A percentile compares a stretch with the other conserved stretches of the same genome.
phyloP scores from a whole-genome alignment of 148 eudicot genomes.

The Vaccinium macrocarpon region DNA sequence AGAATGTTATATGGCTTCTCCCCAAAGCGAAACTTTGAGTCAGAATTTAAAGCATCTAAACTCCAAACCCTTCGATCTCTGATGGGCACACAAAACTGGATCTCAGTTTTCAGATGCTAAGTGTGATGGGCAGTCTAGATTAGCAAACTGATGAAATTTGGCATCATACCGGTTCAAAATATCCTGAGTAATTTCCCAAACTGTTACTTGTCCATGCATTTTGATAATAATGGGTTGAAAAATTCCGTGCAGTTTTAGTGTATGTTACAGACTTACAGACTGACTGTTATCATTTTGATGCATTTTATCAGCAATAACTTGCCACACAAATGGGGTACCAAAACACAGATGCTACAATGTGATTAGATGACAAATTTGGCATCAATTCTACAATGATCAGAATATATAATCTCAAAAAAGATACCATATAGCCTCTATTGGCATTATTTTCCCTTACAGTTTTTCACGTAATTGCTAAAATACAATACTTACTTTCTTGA shows the following conservation, averaged over 20 bases:
- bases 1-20: neutral
- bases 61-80: neutral
- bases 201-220: neutral
- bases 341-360: neutral
- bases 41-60: neutral
- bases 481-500: constrained; percentile 48
- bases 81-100: neutral
- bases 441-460: neutral
- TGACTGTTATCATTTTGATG: neutral
- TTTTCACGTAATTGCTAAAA: neutral
- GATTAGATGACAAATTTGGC: neutral
- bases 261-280: neutral
- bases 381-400: neutral
- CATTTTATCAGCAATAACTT: neutral
- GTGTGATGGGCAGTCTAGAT: neutral
- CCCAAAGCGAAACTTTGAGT: neutral
- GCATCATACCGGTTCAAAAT: neutral
- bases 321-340: neutral
- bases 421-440: neutral
- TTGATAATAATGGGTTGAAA: neutral
- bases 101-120: neutral
- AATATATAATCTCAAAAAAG: neutral
- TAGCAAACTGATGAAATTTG: neutral
- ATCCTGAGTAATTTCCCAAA: neutral
- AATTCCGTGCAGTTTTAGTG: neutral